Evolutionary conservation across 306 rosid species (phyloP).

Genomic region (Acacia crassicarpa): DNA sequence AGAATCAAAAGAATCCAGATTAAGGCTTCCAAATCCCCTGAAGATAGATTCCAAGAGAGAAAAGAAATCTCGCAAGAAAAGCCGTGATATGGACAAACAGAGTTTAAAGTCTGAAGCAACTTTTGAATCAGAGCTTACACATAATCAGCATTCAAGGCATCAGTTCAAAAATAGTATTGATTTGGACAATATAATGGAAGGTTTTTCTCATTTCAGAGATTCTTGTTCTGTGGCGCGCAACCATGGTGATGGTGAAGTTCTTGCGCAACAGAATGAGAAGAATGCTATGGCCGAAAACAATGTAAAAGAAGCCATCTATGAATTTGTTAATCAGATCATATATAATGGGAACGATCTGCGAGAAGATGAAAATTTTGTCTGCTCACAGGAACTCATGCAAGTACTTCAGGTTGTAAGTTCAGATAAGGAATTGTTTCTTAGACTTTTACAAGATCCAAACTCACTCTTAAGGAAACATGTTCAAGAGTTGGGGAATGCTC

Average conservation of each 20-base stretch:
- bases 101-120: slow-evolving; percentile 42
- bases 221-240: slow-evolving; percentile 41
- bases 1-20: slow-evolving; percentile 41
- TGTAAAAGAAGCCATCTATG: slow-evolving; percentile 56
- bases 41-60: slow-evolving; percentile 47
- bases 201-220: slow-evolving; percentile 56
- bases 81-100: slow-evolving; percentile 59
- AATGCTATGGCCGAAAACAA: slow-evolving; percentile 57
- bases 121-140: slow-evolving; percentile 42
- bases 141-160: slow-evolving; percentile 44
- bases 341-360: slow-evolving; percentile 52
- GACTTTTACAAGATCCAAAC: slow-evolving; percentile 74
- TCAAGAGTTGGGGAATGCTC: slow-evolving; percentile 61
- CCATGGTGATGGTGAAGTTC: slow-evolving; percentile 41
- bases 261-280: slow-evolving; percentile 40
- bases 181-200: slow-evolving; percentile 76
- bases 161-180: slow-evolving; percentile 46
- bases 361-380: slow-evolving; percentile 56
- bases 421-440: slow-evolving; percentile 68
- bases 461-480: slow-evolving; percentile 61
- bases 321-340: slow-evolving; percentile 56
- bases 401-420: slow-evolving; percentile 73
- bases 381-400: slow-evolving; percentile 63
- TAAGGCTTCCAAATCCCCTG: slow-evolving; percentile 31
- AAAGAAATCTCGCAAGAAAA: slow-evolving; percentile 65